Evolutionary conservation across 1,284 basidiomycete species (phyloP), one percentile per base, ranked within the genome.

Genomic region (Ceratobasidium sp.): DNA sequence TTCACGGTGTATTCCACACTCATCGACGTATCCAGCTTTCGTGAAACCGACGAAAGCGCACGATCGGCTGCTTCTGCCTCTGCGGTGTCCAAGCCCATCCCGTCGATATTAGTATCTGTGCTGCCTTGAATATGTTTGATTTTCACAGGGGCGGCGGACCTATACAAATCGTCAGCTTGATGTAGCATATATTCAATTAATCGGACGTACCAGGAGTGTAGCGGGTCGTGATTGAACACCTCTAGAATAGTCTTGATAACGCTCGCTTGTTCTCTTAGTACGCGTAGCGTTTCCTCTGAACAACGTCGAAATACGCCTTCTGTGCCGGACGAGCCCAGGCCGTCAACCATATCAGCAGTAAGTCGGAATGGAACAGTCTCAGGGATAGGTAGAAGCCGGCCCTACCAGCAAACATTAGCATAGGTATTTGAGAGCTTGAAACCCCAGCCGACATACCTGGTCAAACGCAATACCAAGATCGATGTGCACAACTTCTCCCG

Each of bases 381-480:
- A 0, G 97, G 96, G 52, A 96, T 89, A 0, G 87, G 88, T 4
- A 99, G 87, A 27, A 92, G 86, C 82, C 93, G 94, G 16, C 98
- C 97, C 94, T 97, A 71, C 30, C 16, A 60, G 20, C 30, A 55
- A 57, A 6, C n/a, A 1, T 60, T 5, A 46, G 69, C 18, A 44
- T n/a, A 0, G 50, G 44, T 23, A 35, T 8, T 16, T 23, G 60
- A 35, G 50, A 35, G 33, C 35, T 18, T 4, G 6, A 5, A 20
- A 50, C 20, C 52, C 20, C 5, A 60, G 16, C 38, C 46, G 3
- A 81, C 88, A 81, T 78, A 94, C 95, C 87, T 96, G 95, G 81
- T 98, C 98, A 84, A 99, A 99, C 0, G 96, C 96, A 76, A 99
- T 95, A 1, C 97, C 97, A 44, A 99, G 89, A 85, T 99, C 97